phyloP scores from a whole-genome alignment of 1,139 yeast genomes.

The Yamadazyma sp. region DNA sequence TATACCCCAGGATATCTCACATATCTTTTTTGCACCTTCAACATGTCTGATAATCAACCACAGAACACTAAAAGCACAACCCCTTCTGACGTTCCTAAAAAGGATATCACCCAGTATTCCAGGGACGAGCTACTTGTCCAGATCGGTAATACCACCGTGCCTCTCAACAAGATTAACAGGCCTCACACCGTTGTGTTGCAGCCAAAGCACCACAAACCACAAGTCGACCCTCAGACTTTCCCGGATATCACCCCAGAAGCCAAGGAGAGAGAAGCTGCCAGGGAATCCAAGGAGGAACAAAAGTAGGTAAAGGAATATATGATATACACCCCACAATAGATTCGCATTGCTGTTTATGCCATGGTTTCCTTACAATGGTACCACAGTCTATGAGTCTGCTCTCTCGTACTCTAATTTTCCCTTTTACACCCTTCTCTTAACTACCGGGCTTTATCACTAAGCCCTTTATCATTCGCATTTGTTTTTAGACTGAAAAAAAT shows the following conservation, averaged over 20 bases:
- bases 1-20: background rate
- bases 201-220: conserved; percentile 29
- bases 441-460: too few species aligned
- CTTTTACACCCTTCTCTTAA: background rate
- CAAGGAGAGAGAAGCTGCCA: conserved; percentile 24
- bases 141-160: conserved; percentile 39
- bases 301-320: background rate
- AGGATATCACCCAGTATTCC: too few species aligned
- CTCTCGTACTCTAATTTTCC: background rate
- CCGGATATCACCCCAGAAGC: conserved; percentile 33
- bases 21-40: too few species aligned
- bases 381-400: background rate
- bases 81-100: conserved; percentile 14
- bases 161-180: conserved; percentile 36
- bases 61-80: background rate
- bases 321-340: too few species aligned
- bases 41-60: conserved; percentile 3
- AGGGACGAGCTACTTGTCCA: conserved; percentile 28
- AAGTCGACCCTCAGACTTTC: conserved; percentile 22
- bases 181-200: conserved; percentile 43
- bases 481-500: background rate
- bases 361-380: background rate
- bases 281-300: conserved; percentile 7
- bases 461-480: background rate
- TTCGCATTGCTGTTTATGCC: too few species aligned